Base-by-base conservation (phyloP, 768 basidiomycete genomes). In the Cystofilobasidium bisporidii region DNA sequence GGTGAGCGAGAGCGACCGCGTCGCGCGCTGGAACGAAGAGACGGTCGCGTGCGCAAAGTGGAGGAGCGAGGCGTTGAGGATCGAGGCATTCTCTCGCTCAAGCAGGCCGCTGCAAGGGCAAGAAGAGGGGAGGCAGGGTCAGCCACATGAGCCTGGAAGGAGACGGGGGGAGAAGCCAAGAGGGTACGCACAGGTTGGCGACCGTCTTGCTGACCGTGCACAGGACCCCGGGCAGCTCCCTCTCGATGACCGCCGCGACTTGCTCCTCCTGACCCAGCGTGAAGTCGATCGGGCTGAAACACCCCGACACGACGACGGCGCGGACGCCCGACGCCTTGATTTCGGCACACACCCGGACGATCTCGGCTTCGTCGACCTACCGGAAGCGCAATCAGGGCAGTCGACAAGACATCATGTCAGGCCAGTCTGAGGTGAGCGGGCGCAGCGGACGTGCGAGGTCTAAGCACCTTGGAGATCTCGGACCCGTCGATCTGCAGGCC, bases 21-120 rank as follows among this genome's bases (percentile, higher is more conserved):
- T 81, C 1, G 84, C 83, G 1, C 74, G 76, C 71, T 82, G 75
- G 74, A 86, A 86, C 20, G 82, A 82, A 1, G 75, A 70, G 47
- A 86, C 81, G 0, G 84, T 85, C 58, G 77, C 78, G 59, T 79
- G 80, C 0, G 86, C 85, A 74, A 83, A 86, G 36, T 79, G 75
- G 41, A 84, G 79, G 71, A 86, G 81, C 2, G 85, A 83, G 0
- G 85, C 85, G 70, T 86, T 87, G 69, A 86, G 79, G 69, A 87
- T 86, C 30, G 74, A 72, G 0, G 86, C 86, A 64, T 87, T 86
- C 73, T 86, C 86, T 53, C 86, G 80, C 70, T 85, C 83, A 20
- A 86, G 75, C 61, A 86, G 78, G 40, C 84, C 83, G 84, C 84
- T 81, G 43, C 41, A 6, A 20, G 26, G 40, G 17, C 43, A 32